Evolutionary conservation across 257 asterid genomes (phyloP).

Genomic region (Nicotiana tomentosiformis): DNA sequence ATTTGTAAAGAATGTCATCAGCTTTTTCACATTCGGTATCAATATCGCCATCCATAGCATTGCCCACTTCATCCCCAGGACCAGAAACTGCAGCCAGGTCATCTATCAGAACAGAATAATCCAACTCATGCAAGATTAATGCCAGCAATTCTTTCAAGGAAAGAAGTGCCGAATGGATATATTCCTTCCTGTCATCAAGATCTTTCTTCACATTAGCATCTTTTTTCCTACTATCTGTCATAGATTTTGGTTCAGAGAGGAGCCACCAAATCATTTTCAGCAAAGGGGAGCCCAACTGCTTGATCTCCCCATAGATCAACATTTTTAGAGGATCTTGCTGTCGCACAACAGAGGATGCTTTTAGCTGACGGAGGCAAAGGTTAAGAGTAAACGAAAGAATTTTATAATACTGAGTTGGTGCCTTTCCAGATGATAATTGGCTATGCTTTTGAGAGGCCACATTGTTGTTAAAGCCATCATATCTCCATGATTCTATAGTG

Average conservation of each 20-base stretch:
- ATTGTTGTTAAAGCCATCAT: constrained; percentile 24
- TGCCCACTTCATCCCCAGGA: constrained; percentile 24
- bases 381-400: constrained; percentile 33
- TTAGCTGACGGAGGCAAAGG: constrained; percentile 48
- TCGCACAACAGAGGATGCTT: constrained; percentile 33
- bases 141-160: constrained; percentile 64
- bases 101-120: constrained; percentile 42
- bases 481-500: constrained; percentile 32
- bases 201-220: constrained; percentile 47
- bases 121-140: constrained; percentile 37
- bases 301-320: constrained; percentile 60
- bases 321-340: constrained; percentile 59
- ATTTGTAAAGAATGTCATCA: constrained; percentile 43
- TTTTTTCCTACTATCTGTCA: constrained; percentile 37
- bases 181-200: constrained; percentile 50
- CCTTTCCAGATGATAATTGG: constrained; percentile 44
- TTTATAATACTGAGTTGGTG: constrained; percentile 30
- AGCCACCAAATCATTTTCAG: constrained; percentile 54
- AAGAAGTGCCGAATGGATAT: constrained; percentile 45
- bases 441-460: constrained; percentile 47
- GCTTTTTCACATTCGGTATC: constrained; percentile 34
- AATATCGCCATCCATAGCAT: constrained; percentile 14
- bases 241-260: constrained; percentile 28
- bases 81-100: constrained; percentile 46
- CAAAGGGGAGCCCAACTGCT: constrained; percentile 65